phyloP scores from a whole-genome alignment of 805 yeast species.

The Alloascoidea africana region DNA sequence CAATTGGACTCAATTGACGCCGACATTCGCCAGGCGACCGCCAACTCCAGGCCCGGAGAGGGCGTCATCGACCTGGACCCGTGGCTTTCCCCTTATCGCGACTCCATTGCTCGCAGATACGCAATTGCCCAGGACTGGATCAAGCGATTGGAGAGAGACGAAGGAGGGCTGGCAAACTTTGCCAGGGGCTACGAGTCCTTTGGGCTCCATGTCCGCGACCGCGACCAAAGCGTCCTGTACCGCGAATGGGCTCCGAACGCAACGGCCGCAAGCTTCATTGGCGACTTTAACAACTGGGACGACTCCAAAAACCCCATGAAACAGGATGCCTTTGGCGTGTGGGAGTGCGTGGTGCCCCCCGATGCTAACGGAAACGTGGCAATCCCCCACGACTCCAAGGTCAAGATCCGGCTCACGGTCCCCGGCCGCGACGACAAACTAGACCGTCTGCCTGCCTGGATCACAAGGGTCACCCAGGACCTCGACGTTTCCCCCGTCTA shows the following conservation, averaged over 20 bases:
- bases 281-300: constrained; percentile 87
- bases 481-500: constrained; percentile 31
- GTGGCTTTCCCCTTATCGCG: constrained; percentile 67
- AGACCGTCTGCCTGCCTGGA: constrained; percentile 86
- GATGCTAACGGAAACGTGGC: constrained; percentile 35
- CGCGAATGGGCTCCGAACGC: constrained; percentile 93
- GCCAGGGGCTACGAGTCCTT: constrained; percentile 62
- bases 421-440: constrained; percentile 57
- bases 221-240: constrained; percentile 40
- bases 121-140: constrained; percentile 52
- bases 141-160: constrained; percentile 33
- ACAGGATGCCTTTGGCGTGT: constrained; percentile 58
- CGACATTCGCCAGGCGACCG: too few species aligned
- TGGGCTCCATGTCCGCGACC: constrained; percentile 55
- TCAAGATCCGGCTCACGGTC: constrained; percentile 51
- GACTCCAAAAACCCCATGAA: constrained; percentile 35
- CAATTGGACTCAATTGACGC: too few species aligned
- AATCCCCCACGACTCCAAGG: constrained; percentile 68
- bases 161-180: constrained; percentile 53
- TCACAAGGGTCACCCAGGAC: constrained; percentile 59
- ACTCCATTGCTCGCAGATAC: constrained; percentile 56
- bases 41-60: too few species aligned
- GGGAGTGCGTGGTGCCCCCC: constrained; percentile 46
- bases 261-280: constrained; percentile 55
- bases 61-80: constrained; percentile 70